Conservation (phyloP, 2,329 filamentous ascomycete species). For the Ascocoryne sarcoides region DNA sequence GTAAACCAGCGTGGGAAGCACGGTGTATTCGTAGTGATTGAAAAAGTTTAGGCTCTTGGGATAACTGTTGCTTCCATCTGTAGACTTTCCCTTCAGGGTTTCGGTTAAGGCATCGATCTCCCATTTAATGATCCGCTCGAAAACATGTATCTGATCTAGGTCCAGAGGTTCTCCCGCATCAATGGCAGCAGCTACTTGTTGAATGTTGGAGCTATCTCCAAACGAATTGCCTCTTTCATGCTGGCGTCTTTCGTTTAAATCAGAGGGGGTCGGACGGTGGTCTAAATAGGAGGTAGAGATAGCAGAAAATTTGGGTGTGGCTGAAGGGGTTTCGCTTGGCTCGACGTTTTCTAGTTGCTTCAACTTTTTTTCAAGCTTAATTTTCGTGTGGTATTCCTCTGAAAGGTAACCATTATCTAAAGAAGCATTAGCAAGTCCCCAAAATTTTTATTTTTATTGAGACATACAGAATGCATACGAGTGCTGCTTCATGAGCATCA, state of each 20-base stretch:
- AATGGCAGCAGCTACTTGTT: constrained; percentile 52
- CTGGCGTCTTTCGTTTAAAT: constrained; percentile 35
- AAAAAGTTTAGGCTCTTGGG: constrained; percentile 57
- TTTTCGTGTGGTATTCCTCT: constrained; percentile 44
- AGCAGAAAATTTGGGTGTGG: constrained; percentile 34
- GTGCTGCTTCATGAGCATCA: constrained; percentile 80
- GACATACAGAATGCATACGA: constrained; percentile 57
- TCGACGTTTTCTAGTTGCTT: constrained; percentile 48
- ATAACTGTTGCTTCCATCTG: constrained; percentile 43
- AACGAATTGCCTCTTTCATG: constrained; percentile 24
- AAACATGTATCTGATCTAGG: constrained; percentile 51
- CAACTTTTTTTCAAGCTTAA: constrained; percentile 38
- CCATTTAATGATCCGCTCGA: constrained; percentile 54
- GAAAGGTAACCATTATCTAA: constrained; percentile 61
- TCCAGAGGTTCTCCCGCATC: constrained; percentile 52
- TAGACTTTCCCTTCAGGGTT: constrained; percentile 49
- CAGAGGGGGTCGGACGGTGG: constrained; percentile 33
- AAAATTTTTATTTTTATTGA: not conserved
- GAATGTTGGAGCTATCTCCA: constrained; percentile 39
- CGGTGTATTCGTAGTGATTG: constrained; percentile 65
- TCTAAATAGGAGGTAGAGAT: constrained; percentile 40
- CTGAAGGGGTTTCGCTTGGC: constrained; percentile 36
- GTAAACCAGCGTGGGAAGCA: constrained; percentile 69
- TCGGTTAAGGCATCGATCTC: constrained; percentile 55
- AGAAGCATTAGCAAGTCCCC: constrained; percentile 4